Conservation (phyloP, 2,329 filamentous ascomycete species). For the Paracorniculantispora psalliotae region DNA sequence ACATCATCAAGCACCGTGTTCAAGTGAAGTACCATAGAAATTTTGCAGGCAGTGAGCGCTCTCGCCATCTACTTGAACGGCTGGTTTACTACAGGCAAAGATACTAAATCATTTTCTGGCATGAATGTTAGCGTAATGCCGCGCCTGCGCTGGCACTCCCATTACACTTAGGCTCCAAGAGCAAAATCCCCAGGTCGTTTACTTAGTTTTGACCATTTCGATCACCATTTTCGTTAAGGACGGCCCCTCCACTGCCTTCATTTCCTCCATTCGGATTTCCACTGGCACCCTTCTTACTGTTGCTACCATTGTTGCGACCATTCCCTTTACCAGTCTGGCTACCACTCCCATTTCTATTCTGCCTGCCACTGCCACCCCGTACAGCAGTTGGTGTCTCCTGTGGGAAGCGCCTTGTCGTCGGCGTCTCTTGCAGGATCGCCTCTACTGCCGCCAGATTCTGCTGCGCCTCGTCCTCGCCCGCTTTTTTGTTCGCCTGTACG, state of each 20-base stretch:
- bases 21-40: no score
- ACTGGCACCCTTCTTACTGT: not conserved
- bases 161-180: no score
- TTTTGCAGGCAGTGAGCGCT: no score
- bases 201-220: no score
- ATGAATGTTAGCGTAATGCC: no score
- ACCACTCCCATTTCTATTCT: not conserved
- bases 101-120: no score
- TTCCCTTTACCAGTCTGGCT: not conserved
- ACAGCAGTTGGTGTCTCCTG: constrained; percentile 28
- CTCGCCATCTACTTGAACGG: no score
- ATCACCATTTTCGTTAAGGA: no score
- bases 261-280: not conserved
- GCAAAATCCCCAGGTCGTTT: no score
- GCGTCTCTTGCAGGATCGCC: constrained; percentile 28
- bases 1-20: no score
- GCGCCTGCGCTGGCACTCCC: no score
- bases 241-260: not conserved
- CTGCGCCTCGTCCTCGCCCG: constrained; percentile 25
- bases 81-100: no score
- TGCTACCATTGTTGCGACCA: not conserved
- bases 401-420: constrained; percentile 27
- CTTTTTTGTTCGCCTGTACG: constrained; percentile 39
- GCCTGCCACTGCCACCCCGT: constrained; percentile 12
- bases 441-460: constrained; percentile 35